These are phyloP conservation scores for Epithemia pelagica DNA, from an alignment of 108 stramenopile genomes.

Conservation along the genomic window DNA sequence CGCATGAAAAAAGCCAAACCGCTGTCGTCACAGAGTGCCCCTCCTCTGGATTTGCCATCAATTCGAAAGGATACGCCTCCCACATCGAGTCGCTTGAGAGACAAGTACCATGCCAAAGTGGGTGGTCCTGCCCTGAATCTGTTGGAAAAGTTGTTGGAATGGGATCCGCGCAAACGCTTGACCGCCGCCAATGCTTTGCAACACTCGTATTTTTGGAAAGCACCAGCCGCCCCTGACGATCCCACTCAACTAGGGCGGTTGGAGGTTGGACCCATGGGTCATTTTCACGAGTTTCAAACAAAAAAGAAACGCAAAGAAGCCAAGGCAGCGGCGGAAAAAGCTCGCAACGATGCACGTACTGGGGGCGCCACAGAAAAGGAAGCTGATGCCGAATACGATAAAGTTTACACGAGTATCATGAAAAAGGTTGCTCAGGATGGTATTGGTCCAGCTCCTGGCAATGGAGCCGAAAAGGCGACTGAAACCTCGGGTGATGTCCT, in stretches of 20 bases:
- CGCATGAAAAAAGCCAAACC: slow-evolving; percentile 56
- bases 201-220: slow-evolving; percentile 55
- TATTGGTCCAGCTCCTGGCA: too few species aligned
- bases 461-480: too few species aligned
- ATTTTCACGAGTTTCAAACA: slow-evolving; percentile 85
- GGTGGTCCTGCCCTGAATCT: slow-evolving; percentile 45
- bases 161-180: slow-evolving; percentile 71
- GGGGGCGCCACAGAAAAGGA: slow-evolving; percentile 54
- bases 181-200: slow-evolving; percentile 52
- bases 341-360: slow-evolving; percentile 41
- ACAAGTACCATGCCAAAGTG: slow-evolving; percentile 60
- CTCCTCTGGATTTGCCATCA: slow-evolving; percentile 5
- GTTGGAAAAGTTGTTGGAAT: slow-evolving; percentile 71
- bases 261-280: slow-evolving; percentile 39
- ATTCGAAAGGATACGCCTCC: background rate
- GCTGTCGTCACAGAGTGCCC: slow-evolving; percentile 16
- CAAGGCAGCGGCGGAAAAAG: slow-evolving; percentile 59
- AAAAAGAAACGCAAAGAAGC: slow-evolving; percentile 79
- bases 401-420: slow-evolving; percentile 58
- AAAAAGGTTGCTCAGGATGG: slow-evolving; percentile 54
- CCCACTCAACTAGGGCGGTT: slow-evolving; percentile 60
- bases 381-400: slow-evolving; percentile 61
- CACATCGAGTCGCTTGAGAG: slow-evolving; percentile 30
- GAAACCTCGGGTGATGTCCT: too few species aligned
- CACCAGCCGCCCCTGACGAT: slow-evolving; percentile 57